Evolutionary conservation across 2,329 filamentous ascomycete species (phyloP), one percentile per base, ranked within the genome.

Genomic region (Colletotrichum tofieldiae): DNA sequence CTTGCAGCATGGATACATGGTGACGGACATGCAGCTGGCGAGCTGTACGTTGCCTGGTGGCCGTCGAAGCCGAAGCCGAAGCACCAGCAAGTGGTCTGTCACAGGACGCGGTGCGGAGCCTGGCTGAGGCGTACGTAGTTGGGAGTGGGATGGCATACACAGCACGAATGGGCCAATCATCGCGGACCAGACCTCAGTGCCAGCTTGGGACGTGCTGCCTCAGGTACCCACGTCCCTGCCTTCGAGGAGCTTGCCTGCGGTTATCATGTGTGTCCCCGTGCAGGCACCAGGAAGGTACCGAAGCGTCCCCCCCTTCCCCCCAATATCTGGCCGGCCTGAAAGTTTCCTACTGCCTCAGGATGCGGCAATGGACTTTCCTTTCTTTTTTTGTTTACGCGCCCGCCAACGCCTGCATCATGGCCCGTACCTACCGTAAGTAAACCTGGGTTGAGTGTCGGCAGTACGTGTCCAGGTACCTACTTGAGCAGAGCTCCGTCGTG

Each of bases 11-110:
- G 51, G 56, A 29, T 45, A 59, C 23, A 51, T n/a, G 20, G 60
- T 65, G 52, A 43, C 32, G 39, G 32, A 51, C 60, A 47, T 71
- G 63, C 55, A 35, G 52, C 23, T 71, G 64, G 67, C 35, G 47
- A 55, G 55, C 39, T 35, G 63, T 18, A 56, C 35, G 18, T 11
- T 65, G 39, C 39, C 39, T n/a, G 32, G 52, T 55, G 9, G 52
- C 52, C 29, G 20, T 35, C 29, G 14, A 35, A 49, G 3, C 47
- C 47, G 47, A 59, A 43, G 37, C 37, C 37, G 49, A 45, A 51
- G 35, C 35, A 11, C 8, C 35, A 37, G 35, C 35, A 37, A 37
- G 58, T 51, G 23, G 39, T 14, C 12, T 45, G 39, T 59, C 23
- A 23, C 41, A 45, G 39, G 56, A 26, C n/a, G 41, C 41, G n/a